A percentile compares a stretch with the other conserved stretches of the same genome.
These are phyloP conservation scores for Botryotinia globosa DNA, from an alignment of 2,329 filamentous ascomycete genomes.

Conservation along the genomic window DNA sequence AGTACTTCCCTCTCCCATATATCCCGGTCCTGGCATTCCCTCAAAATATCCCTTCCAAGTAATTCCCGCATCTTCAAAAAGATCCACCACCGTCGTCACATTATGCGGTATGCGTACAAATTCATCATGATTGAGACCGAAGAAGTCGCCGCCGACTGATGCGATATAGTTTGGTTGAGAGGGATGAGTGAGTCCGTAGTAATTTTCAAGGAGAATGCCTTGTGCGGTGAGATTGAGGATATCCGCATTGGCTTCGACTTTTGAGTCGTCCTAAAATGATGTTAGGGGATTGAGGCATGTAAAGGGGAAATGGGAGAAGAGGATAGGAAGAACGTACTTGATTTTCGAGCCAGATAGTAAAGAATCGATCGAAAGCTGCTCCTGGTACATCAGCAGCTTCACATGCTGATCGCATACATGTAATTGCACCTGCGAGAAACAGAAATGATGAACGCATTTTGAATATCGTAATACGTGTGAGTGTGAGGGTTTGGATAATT, in stretches of 20 bases:
- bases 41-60: constrained; percentile 49
- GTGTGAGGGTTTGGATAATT: neutral
- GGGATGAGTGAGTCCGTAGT: constrained; percentile 48
- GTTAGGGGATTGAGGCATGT: neutral
- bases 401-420: neutral
- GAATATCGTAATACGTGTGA: neutral
- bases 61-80: constrained; percentile 44
- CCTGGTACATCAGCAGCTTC: constrained; percentile 40
- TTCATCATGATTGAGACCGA: constrained; percentile 48
- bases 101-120: constrained; percentile 45
- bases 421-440: neutral
- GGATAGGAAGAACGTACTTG: constrained; percentile 38
- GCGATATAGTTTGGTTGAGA: constrained; percentile 50
- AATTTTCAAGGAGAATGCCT: constrained; percentile 46
- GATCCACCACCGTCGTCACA: constrained; percentile 47
- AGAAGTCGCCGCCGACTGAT: constrained; percentile 48
- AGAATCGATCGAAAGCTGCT: constrained; percentile 57
- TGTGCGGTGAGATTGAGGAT: constrained; percentile 44
- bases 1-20: constrained; percentile 45
- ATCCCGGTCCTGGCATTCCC: constrained; percentile 46
- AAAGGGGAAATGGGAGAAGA: neutral
- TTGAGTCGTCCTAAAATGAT: constrained; percentile 43
- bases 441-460: constrained; percentile 8
- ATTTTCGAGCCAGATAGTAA: constrained; percentile 64
- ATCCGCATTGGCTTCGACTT: constrained; percentile 42